These are phyloP conservation scores for Aureobasidium melanogenum DNA, from an alignment of 2,329 filamentous ascomycete species.

Conservation along the genomic window DNA sequence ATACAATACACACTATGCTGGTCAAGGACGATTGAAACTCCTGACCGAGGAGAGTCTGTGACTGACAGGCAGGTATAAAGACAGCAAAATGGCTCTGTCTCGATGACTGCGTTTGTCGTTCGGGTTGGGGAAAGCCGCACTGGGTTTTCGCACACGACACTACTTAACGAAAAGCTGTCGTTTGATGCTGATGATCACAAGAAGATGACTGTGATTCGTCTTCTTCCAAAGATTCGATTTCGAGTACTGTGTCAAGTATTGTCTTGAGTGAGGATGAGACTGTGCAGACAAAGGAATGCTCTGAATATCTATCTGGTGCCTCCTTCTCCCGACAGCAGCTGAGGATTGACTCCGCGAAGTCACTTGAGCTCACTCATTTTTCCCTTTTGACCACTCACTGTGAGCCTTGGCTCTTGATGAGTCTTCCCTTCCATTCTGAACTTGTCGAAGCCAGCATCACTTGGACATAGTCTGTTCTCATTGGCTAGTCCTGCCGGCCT, in stretches of 20 bases:
- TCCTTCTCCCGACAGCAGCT: not conserved
- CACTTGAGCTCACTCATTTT: not conserved
- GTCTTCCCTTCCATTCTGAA: not conserved
- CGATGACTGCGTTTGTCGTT: not conserved
- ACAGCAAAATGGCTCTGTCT: not conserved
- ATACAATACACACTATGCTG: not conserved
- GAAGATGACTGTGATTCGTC: not conserved
- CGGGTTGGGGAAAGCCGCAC: not conserved
- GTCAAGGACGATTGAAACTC: not conserved
- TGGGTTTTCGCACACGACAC: constrained; percentile 1
- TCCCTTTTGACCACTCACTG: not conserved
- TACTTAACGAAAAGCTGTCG: constrained; percentile 2
- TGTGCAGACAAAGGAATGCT: not conserved
- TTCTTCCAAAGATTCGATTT: not conserved
- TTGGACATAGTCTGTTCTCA: not conserved
- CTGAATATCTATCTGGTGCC: not conserved
- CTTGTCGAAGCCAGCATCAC: not conserved
- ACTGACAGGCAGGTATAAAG: not conserved
- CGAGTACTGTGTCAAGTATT: not conserved
- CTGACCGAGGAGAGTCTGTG: not conserved
- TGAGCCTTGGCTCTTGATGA: not conserved
- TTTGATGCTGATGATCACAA: not conserved
- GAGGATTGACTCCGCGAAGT: not conserved
- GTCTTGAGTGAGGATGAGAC: not conserved
- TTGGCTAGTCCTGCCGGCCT: not conserved